A percentile compares a stretch with the other conserved stretches of the same genome.
These are phyloP conservation scores for Cordyceps sp. DNA, from an alignment of 2,329 filamentous ascomycete genomes.

Conservation along the genomic window DNA sequence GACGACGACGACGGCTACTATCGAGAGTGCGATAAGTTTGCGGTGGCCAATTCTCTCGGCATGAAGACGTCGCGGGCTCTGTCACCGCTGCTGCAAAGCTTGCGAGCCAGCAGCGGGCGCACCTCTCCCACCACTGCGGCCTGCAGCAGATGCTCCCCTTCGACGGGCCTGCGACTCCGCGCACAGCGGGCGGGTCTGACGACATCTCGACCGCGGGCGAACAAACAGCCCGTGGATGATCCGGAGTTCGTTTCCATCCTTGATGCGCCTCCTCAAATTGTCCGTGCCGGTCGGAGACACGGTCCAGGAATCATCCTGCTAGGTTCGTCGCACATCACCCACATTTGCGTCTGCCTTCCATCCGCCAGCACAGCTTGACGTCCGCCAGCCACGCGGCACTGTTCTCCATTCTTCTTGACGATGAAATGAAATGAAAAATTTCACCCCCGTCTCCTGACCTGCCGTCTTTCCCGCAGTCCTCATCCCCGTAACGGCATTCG, in stretches of 20 bases:
- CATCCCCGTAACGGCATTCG: constrained; percentile 83
- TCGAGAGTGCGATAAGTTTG: no score
- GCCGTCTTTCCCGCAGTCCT: constrained; percentile 41
- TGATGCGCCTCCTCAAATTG: constrained; percentile 67
- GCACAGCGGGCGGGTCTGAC: constrained; percentile 1
- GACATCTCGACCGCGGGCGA: constrained; percentile 6
- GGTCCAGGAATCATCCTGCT: constrained; percentile 68
- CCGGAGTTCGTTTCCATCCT: constrained; percentile 72
- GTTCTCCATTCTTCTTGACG: no score
- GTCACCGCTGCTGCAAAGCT: background rate
- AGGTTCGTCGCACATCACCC: constrained; percentile 31
- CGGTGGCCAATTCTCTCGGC: no score
- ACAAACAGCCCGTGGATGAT: constrained; percentile 47
- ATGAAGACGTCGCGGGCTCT: no score
- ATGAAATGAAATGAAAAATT: no score
- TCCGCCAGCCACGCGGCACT: no score
- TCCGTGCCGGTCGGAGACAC: constrained; percentile 56
- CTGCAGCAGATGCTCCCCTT: no score
- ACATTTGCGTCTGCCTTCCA: no score
- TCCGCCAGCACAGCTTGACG: no score
- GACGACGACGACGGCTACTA: no score
- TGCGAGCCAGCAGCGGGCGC: background rate
- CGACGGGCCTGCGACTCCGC: no score
- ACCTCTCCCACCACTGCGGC: background rate
- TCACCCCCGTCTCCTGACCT: background rate